These are phyloP conservation scores for Ustanciosporium gigantosporum DNA, from an alignment of 1,284 basidiomycete genomes.

Conservation along the genomic window DNA sequence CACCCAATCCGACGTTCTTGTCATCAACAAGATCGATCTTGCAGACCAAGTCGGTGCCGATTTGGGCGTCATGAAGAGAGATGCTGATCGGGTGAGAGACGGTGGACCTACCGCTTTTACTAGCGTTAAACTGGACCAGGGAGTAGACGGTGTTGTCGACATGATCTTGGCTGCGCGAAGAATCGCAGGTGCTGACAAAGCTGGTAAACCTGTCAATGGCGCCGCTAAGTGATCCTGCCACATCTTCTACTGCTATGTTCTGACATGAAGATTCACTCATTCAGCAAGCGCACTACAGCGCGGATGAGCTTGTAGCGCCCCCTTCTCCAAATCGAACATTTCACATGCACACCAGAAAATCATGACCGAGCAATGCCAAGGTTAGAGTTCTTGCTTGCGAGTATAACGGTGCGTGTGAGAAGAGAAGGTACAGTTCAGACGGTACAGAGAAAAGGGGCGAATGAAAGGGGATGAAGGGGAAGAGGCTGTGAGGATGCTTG, in stretches of 20 bases:
- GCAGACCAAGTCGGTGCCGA: slow-evolving; percentile 91
- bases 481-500: too few relatives aligned
- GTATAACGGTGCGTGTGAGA: too few relatives aligned
- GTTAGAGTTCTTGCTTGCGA: too few relatives aligned
- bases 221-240: neutral
- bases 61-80: slow-evolving; percentile 89
- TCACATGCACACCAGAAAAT: too few relatives aligned
- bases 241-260: neutral
- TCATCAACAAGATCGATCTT: slow-evolving; percentile 76
- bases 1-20: slow-evolving; percentile 82
- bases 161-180: slow-evolving; percentile 86
- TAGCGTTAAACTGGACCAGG: slow-evolving; percentile 77
- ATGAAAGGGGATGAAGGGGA: too few relatives aligned
- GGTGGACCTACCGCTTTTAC: slow-evolving; percentile 91
- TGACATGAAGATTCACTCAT: too few relatives aligned
- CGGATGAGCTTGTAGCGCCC: too few relatives aligned
- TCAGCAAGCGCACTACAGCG: too few relatives aligned
- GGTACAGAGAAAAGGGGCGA: too few relatives aligned
- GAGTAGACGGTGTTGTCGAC: slow-evolving; percentile 80
- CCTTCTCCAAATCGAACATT: too few relatives aligned
- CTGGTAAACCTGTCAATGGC: slow-evolving; percentile 29
- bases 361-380: too few relatives aligned
- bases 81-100: slow-evolving; percentile 89
- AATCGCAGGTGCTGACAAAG: slow-evolving; percentile 64
- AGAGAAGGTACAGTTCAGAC: too few relatives aligned